These are phyloP conservation scores for Erigeron canadensis DNA, from an alignment of 129 eudicot species.

Conservation along the genomic window DNA sequence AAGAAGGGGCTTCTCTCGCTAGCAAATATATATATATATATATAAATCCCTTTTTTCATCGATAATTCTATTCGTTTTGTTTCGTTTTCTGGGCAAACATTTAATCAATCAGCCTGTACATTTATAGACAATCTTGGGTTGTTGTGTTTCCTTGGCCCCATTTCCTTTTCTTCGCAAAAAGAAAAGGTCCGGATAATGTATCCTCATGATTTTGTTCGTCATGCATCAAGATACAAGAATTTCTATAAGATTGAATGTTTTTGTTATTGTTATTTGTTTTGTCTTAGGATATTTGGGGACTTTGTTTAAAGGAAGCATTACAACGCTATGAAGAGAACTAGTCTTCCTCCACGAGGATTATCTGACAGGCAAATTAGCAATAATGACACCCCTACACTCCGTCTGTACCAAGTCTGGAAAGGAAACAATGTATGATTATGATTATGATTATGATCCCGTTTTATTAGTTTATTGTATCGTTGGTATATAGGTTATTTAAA, in stretches of 20 bases:
- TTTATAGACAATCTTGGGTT: constrained; percentile 25
- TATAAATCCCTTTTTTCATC: constrained; percentile 25
- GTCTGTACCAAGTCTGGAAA: constrained; percentile 60
- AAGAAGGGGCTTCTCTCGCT: constrained; percentile 42
- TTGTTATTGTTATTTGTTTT: neutral
- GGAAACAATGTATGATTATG: constrained; percentile 48
- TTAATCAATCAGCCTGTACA: constrained; percentile 16
- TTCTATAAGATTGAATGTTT: neutral
- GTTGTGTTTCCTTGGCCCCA: constrained; percentile 42
- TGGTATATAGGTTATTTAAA: neutral
- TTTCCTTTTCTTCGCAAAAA: constrained; percentile 26
- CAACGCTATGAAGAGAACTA: constrained; percentile 39
- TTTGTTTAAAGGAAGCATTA: constrained; percentile 29
- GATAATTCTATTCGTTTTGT: neutral
- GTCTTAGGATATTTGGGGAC: constrained; percentile 42
- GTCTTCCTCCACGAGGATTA: constrained; percentile 32
- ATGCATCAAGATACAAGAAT: neutral
- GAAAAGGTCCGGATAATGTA: constrained; percentile 21
- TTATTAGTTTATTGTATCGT: neutral
- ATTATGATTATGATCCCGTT: constrained; percentile 24
- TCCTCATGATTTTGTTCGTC: constrained; percentile 1
- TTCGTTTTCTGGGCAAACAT: neutral
- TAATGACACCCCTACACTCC: constrained; percentile 32
- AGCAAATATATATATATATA: constrained; percentile 7
- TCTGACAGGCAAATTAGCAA: constrained; percentile 34